Evolutionary conservation across 108 stramenopile species (phyloP).

Genomic region (Skeletonema marinoi): DNA sequence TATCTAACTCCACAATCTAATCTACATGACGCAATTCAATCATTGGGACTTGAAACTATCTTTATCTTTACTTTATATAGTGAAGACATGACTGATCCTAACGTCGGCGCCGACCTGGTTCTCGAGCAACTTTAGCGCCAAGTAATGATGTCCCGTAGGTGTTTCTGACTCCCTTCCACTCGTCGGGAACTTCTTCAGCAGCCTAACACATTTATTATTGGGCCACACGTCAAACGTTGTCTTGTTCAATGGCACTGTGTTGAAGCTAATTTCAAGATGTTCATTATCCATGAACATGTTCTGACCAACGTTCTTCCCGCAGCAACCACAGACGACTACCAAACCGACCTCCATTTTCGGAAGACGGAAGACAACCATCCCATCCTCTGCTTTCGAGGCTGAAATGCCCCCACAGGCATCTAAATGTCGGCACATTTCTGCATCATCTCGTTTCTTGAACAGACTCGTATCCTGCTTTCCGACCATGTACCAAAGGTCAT

Average conservation of each 20-base stretch:
- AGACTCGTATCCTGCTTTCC: conserved; percentile 29
- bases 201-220: conserved; percentile 33
- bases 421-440: conserved; percentile 48
- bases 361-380: conserved; percentile 55
- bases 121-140: conserved; percentile 29
- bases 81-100: conserved; percentile 43
- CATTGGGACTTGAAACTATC: not conserved
- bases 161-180: conserved; percentile 46
- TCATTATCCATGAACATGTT: conserved; percentile 36
- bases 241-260: conserved; percentile 36
- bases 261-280: conserved; percentile 41
- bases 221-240: conserved; percentile 36
- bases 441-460: conserved; percentile 42
- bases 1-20: too few relatives aligned
- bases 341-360: conserved; percentile 59
- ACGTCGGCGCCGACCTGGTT: conserved; percentile 11
- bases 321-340: conserved; percentile 52
- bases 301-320: conserved; percentile 42
- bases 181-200: conserved; percentile 39
- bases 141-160: conserved; percentile 43
- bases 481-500: conserved; percentile 46
- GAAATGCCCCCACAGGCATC: conserved; percentile 52
- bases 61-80: conserved; percentile 19
- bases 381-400: conserved; percentile 39
- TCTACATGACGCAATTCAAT: too few relatives aligned